These are phyloP conservation scores for Beauveria caledonica DNA, from an alignment of 2,329 filamentous ascomycete species.

Conservation along the genomic window DNA sequence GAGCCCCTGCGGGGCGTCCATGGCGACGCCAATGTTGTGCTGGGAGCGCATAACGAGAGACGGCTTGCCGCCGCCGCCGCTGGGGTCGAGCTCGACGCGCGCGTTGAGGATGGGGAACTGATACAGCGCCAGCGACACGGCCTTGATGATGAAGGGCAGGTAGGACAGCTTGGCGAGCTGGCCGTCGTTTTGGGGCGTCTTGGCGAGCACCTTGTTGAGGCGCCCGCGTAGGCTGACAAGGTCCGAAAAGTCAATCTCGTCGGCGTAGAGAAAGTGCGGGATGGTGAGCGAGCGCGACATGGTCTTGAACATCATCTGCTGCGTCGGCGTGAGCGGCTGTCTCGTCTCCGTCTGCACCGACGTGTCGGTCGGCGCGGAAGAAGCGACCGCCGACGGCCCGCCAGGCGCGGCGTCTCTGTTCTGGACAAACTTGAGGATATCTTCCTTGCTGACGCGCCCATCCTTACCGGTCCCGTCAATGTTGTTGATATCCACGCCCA, in stretches of 20 bases:
- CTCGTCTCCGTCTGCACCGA: slow-evolving; percentile 58
- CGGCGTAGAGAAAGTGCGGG: slow-evolving; percentile 91
- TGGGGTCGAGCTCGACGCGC: slow-evolving; percentile 55
- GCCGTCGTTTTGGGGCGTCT: slow-evolving; percentile 38
- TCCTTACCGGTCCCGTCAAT: slow-evolving; percentile 82
- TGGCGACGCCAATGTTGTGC: slow-evolving; percentile 93
- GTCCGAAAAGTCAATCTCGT: slow-evolving; percentile 74
- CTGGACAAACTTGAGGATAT: slow-evolving; percentile 67
- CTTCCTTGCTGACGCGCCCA: slow-evolving; percentile 85
- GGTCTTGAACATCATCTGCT: slow-evolving; percentile 91
- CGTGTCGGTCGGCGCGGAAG: slow-evolving; percentile 23
- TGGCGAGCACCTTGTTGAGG: slow-evolving; percentile 58
- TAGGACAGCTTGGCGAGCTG: slow-evolving; percentile 66
- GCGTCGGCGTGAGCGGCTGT: slow-evolving; percentile 65
- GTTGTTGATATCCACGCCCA: slow-evolving; percentile 68
- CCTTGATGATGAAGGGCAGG: slow-evolving; percentile 93
- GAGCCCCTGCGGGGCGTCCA: slow-evolving; percentile 84
- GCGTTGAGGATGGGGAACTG: slow-evolving; percentile 84
- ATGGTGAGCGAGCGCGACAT: slow-evolving; percentile 91
- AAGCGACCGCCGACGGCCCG: slow-evolving; percentile 17
- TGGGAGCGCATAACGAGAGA: slow-evolving; percentile 68
- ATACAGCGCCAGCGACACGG: slow-evolving; percentile 75
- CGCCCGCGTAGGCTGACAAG: slow-evolving; percentile 65
- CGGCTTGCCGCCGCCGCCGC: slow-evolving; percentile 50
- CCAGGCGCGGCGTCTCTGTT: slow-evolving; percentile 33